Conservation (phyloP, 106 monocot species). For the Allium fistulosum region DNA sequence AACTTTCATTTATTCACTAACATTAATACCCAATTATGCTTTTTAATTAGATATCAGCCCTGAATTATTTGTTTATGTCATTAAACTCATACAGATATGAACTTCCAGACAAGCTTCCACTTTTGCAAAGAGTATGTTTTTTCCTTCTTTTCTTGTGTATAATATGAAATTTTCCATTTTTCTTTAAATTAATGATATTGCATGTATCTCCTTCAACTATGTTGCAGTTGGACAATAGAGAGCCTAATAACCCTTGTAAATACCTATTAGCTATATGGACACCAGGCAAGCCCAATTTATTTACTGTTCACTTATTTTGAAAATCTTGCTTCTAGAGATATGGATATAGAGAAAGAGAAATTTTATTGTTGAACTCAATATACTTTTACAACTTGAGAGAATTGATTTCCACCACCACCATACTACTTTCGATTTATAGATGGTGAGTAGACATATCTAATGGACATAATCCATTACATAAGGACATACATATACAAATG, state of each 20-base stretch:
- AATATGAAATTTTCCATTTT: background rate
- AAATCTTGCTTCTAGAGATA: background rate
- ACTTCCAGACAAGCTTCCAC: constrained; percentile 56
- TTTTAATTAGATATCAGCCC: background rate
- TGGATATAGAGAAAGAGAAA: too few species aligned
- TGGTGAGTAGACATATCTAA: too few species aligned
- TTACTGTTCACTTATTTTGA: background rate
- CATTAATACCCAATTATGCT: background rate
- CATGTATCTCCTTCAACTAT: constrained; percentile 1
- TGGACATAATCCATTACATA: too few species aligned
- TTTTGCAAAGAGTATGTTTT: constrained; percentile 41
- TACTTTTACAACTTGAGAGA: too few species aligned
- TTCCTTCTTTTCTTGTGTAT: background rate
- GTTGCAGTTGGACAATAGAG: constrained; percentile 58
- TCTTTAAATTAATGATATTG: background rate
- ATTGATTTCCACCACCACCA: too few species aligned
- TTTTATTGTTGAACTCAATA: too few species aligned
- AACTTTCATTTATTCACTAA: background rate
- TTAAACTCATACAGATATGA: constrained; percentile 33
- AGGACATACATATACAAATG: too few species aligned
- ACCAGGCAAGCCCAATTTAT: constrained; percentile 32
- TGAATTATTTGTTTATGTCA: background rate
- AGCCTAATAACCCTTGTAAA: constrained; percentile 55
- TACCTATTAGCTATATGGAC: constrained; percentile 80
- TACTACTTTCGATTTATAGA: too few species aligned